phyloP scores from a whole-genome alignment of 495 filamentous ascomycete species.

The Niebla homalea region DNA sequence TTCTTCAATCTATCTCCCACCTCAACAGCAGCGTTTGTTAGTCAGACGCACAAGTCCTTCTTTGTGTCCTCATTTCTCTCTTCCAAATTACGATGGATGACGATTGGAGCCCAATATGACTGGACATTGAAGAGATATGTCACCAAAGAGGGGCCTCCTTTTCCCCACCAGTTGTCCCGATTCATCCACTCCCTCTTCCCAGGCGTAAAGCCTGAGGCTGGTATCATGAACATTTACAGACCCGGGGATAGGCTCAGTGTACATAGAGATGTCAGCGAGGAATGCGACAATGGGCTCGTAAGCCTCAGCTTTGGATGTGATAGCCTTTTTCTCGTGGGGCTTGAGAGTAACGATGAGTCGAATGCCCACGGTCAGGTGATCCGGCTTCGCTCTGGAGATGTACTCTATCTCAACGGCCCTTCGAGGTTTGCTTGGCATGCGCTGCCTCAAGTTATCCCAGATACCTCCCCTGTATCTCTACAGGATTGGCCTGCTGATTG shows the following conservation, averaged over 20 bases:
- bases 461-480: conserved; percentile 64
- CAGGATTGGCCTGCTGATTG: conserved; percentile 56
- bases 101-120: conserved; percentile 86
- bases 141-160: conserved; percentile 45
- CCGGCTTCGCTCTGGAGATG: conserved; percentile 65
- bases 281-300: conserved; percentile 57
- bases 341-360: conserved; percentile 29
- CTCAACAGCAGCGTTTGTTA: conserved; percentile 19
- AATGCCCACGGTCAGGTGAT: conserved; percentile 37
- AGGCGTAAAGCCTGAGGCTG: conserved; percentile 63
- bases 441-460: conserved; percentile 66
- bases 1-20: conserved; percentile 37
- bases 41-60: conserved; percentile 59
- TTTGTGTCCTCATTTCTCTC: conserved; percentile 50
- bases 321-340: conserved; percentile 60
- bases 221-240: conserved; percentile 83
- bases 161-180: conserved; percentile 56
- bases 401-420: conserved; percentile 65
- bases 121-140: conserved; percentile 82
- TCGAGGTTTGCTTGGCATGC: conserved; percentile 88
- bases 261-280: conserved; percentile 84
- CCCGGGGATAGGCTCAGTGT: conserved; percentile 77
- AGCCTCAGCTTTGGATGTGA: conserved; percentile 84
- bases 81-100: conserved; percentile 81
- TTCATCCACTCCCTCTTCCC: conserved; percentile 57